Conservation (phyloP, 345 rosid species). For the Sonneratia alba region DNA sequence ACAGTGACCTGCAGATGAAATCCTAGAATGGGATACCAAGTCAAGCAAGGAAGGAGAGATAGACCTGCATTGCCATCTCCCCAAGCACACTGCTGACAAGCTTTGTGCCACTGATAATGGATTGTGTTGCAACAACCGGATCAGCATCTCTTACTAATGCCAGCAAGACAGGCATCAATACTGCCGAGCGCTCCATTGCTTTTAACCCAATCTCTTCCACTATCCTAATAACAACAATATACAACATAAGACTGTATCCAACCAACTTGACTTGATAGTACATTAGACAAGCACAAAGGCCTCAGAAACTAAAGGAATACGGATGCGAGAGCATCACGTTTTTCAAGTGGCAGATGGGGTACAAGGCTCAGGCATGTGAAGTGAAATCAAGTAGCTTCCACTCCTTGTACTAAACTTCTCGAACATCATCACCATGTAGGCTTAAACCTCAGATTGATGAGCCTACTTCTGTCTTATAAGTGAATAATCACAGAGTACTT, state of each 20-base stretch:
- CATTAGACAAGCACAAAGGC: background rate
- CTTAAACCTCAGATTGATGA: background rate
- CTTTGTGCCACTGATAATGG: constrained; percentile 54
- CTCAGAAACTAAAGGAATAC: background rate
- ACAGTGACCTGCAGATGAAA: background rate
- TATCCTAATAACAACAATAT: constrained; percentile 43
- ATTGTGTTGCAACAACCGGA: constrained; percentile 45
- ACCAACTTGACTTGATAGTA: background rate
- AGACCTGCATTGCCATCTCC: constrained; percentile 80
- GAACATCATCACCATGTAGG: background rate
- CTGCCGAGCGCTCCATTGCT: constrained; percentile 49
- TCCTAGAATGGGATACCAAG: background rate
- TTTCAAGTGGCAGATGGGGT: background rate
- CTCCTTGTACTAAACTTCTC: background rate
- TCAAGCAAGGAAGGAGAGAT: background rate
- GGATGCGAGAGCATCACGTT: background rate
- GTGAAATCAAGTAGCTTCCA: background rate
- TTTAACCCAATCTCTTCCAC: constrained; percentile 66
- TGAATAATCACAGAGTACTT: background rate
- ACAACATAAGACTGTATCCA: background rate
- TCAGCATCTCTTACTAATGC: constrained; percentile 52
- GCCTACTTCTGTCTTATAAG: background rate
- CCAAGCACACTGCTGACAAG: constrained; percentile 54
- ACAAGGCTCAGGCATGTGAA: background rate
- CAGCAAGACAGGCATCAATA: constrained; percentile 50